Conservation (phyloP, 2,329 filamentous ascomycete genomes). For the Penicillium sp. region DNA sequence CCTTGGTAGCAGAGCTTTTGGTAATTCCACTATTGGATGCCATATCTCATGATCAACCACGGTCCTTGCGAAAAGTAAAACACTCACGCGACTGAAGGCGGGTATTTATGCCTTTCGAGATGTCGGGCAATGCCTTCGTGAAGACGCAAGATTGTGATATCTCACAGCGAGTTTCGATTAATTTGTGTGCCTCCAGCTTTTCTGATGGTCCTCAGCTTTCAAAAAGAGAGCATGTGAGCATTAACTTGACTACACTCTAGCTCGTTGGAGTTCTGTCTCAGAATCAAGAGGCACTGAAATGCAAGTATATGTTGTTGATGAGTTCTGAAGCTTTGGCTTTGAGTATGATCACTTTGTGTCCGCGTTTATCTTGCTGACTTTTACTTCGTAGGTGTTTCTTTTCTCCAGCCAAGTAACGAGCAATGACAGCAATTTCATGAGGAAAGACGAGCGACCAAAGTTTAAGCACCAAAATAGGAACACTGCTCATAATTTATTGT, state of each 20-base stretch:
- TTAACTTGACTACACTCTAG: not conserved
- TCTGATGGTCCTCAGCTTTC: not conserved
- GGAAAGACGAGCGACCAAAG: not conserved
- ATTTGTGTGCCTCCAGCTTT: not conserved
- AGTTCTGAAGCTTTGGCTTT: not conserved
- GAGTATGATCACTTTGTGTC: not conserved
- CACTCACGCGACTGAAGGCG: not conserved
- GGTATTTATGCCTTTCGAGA: conserved; percentile 2
- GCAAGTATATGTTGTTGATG: not conserved
- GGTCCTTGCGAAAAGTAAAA: not conserved
- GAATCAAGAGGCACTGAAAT: not conserved
- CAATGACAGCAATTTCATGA: not conserved
- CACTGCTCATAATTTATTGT: too few species aligned
- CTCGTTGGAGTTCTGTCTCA: not conserved
- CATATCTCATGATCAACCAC: not conserved
- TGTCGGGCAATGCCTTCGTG: not conserved
- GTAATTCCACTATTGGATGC: not conserved
- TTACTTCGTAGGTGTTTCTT: not conserved
- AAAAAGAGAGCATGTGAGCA: not conserved
- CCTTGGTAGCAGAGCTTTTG: not conserved
- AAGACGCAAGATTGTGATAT: not conserved
- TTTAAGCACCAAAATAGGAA: not conserved
- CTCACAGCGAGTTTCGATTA: not conserved
- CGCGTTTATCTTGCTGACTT: not conserved
- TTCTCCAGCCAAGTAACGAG: not conserved